Conservation (phyloP, 768 basidiomycete genomes). For the Hydnomerulius pinastri region DNA sequence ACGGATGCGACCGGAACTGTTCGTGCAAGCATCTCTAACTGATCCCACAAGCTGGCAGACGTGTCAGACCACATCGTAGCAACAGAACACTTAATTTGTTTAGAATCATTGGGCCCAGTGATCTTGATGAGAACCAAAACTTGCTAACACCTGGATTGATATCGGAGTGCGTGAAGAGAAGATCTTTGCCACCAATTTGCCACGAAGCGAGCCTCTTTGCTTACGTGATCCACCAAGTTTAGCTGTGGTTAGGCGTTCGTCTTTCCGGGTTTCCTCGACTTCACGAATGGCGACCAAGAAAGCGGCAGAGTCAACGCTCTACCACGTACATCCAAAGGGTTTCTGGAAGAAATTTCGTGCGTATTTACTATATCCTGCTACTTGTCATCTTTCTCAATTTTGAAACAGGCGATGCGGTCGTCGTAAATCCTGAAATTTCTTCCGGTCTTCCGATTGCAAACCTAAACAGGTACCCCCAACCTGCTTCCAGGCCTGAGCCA, state of each 20-base stretch:
- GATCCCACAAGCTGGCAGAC: conserved; percentile 2
- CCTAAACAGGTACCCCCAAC: conserved; percentile 80
- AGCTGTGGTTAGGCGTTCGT: neutral
- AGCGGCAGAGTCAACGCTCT: conserved; percentile 84
- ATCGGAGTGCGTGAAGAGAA: no score
- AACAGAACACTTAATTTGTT: neutral
- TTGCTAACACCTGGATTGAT: no score
- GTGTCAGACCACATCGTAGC: conserved; percentile 1
- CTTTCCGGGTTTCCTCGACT: conserved; percentile 4
- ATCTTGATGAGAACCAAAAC: no score
- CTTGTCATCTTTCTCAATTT: conserved; percentile 3
- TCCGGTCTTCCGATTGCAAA: conserved; percentile 79
- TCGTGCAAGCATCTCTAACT: no score
- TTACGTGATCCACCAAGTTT: conserved; percentile 15
- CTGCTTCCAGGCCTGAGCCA: conserved; percentile 83
- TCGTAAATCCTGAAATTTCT: conserved; percentile 89
- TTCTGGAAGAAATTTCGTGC: conserved; percentile 97
- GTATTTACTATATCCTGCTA: conserved; percentile 37
- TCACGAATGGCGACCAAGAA: conserved; percentile 70
- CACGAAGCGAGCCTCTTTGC: no score
- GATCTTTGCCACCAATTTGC: no score
- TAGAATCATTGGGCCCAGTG: no score
- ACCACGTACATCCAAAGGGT: conserved; percentile 86
- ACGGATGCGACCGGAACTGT: neutral
- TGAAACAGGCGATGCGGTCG: conserved; percentile 72